phyloP scores from a whole-genome alignment of 805 yeast genomes.

The Zygosaccharomyces siamensis region DNA sequence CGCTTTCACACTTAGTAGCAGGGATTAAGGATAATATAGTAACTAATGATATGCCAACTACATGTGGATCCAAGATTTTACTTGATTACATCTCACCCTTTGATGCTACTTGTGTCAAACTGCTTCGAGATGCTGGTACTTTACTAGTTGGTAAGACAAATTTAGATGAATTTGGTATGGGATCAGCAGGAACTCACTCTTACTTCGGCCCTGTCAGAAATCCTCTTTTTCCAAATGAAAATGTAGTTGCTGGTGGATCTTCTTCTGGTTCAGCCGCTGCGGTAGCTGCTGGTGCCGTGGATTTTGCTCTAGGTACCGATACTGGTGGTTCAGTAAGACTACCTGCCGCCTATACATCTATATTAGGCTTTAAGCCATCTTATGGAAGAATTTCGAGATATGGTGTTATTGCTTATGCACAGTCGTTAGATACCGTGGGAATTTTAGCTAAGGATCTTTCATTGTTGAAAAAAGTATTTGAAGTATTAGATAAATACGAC shows the following conservation, averaged over 20 bases:
- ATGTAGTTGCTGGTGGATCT: conserved; percentile 75
- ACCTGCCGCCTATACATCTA: conserved; percentile 85
- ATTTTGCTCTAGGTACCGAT: conserved; percentile 86
- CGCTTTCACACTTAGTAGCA: conserved; percentile 34
- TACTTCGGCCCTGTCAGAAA: conserved; percentile 55
- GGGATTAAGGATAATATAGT: conserved; percentile 80
- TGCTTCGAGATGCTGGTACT: conserved; percentile 51
- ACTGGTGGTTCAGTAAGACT: conserved; percentile 95
- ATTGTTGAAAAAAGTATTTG: conserved; percentile 45
- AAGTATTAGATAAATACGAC: conserved; percentile 57
- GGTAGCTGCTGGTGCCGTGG: conserved; percentile 60
- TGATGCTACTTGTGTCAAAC: conserved; percentile 64
- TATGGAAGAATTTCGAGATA: conserved; percentile 88
- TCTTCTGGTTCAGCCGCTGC: conserved; percentile 97
- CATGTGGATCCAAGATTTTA: conserved; percentile 72
- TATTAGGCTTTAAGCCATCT: conserved; percentile 86
- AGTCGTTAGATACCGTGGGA: conserved; percentile 92
- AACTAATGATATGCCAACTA: conserved; percentile 61
- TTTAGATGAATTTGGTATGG: conserved; percentile 98
- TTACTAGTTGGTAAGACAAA: conserved; percentile 74
- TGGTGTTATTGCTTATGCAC: conserved; percentile 93
- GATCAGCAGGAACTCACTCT: conserved; percentile 60
- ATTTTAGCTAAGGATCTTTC: conserved; percentile 52
- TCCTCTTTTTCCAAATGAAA: conserved; percentile 39
- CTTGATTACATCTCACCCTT: conserved; percentile 64